Evolutionary conservation across 140 eudicot species (phyloP), one percentile per base, ranked within the genome.

Genomic region (Ambrosia hybrid): DNA sequence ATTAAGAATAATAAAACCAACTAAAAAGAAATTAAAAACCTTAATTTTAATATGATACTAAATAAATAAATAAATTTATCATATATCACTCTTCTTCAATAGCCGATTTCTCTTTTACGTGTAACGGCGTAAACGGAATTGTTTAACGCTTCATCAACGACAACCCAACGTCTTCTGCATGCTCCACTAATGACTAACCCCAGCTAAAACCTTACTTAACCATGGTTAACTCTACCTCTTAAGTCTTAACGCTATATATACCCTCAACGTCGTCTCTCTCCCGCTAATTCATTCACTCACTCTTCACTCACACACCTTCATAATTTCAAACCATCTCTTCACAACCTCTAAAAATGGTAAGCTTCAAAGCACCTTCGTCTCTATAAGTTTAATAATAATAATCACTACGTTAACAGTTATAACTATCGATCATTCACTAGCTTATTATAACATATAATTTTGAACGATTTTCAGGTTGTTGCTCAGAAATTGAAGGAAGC

Each of bases 401-500:
- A 6, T 36, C 69, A 11, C 15, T 41, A 51, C 14, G 51, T 38
- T 60, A 3, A 68, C 21, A 41, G 46, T 48, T 48, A n/a, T n/a
- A 48, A 48, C 46, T 78, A 45, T 72, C 55, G 30, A 64, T 45
- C 38, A 37, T 58, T 38, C 34, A 49, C 71, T 38, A 2, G 16
- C 61, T 58, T 60, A 41, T 39, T 0, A 58, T 73, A 13, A 67
- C 51, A 37, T 9, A 30, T 72, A 55, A 14, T 70, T 45, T 67
- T 66, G 62, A 41, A 13, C 51, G 51, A 36, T 69, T 83, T 73
- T 67, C 91, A 94, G 99, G 95, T 90, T 55, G 90, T 86, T 51
- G 96, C 90, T 3, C 99, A 94, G 93, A 90, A 90, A 48, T 13
- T 90, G 77, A 90, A 90, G 88, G 97, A 94, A 88, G 67, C 91